Base-by-base conservation (phyloP, 1,284 basidiomycete species). In the Schizopora paradoxa region DNA sequence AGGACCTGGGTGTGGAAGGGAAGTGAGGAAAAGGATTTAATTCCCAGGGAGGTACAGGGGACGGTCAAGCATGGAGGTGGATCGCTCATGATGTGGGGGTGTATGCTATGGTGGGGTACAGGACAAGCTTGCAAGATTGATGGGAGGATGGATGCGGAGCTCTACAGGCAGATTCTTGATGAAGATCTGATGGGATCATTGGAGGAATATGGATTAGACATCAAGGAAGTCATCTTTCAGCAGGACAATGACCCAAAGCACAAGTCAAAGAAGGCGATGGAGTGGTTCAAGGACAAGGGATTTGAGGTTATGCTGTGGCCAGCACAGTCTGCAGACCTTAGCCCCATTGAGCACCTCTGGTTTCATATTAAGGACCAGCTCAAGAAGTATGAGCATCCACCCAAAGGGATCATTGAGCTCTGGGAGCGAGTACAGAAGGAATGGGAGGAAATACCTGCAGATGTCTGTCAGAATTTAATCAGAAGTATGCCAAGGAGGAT, bases 261-360 rank as follows among this genome's bases (percentile, higher is more conserved):
- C 36, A 54, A 42, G 4, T 49, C 52, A 7, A 41, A 39, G 14
- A 23, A 23, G 19, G 35, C 43, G 5, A 34, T 11, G 23, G 22
- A 36, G 14, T 37, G 58, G 58, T 57, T 66, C 41, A 29, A 58
- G 46, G 47, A 59, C 33, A 27, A 62, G 42, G 38, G 45, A 6
- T 54, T 64, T 35, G 40, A 46, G 25, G 48, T 58, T 31, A 25
- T 66, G 16, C 16, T 43, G 16, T 68, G 61, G 62, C 62, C 60
- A 34, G 53, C 64, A 28, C 56, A 61, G 34, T 66, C 63, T 34
- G 60, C 62, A 22, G 62, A 68, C 52, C 53, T 66, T 13, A 67
- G 65, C 45, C 59, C 59, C 21, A 66, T 66, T 54, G 64, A 68
- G 56, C 62, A 68, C 44, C 52, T 64, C 5, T 68, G 64, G 64